Conservation (phyloP, 106 monocot genomes). For the Platanthera zijinensis region DNA sequence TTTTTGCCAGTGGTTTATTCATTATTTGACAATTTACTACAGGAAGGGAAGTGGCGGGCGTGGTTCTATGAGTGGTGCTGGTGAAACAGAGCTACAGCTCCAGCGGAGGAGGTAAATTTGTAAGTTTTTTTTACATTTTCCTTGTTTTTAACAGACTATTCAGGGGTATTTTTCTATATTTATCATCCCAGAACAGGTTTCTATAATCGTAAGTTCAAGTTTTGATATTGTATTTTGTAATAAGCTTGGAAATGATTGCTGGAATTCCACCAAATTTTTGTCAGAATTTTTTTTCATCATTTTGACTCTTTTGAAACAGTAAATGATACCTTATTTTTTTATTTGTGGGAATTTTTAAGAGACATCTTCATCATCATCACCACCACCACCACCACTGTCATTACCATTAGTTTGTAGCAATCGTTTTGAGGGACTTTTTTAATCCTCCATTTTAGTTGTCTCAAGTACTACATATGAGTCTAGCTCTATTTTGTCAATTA, state of each 20-base stretch:
- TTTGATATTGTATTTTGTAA: background rate
- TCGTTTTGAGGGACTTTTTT: background rate
- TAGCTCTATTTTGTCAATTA: too few species aligned
- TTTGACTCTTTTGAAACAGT: background rate
- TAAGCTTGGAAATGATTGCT: background rate
- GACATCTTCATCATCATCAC: background rate
- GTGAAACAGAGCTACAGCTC: constrained; percentile 97
- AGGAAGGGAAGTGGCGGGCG: constrained; percentile 95
- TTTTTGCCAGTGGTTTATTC: background rate
- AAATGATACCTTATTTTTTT: background rate
- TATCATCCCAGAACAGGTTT: background rate
- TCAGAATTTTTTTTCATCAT: background rate
- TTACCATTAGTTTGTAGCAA: background rate
- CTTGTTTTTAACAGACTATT: constrained; percentile 3
- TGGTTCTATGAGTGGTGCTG: constrained; percentile 97
- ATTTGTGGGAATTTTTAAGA: background rate
- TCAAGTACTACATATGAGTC: too few species aligned
- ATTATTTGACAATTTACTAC: constrained; percentile 1
- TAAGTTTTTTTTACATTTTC: background rate
- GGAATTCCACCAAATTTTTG: background rate
- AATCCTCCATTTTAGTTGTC: background rate
- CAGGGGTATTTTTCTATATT: background rate
- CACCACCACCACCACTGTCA: background rate
- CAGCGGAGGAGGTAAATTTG: constrained; percentile 72
- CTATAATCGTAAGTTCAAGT: background rate